Base-by-base conservation (phyloP, 257 asterid genomes). In the Gentiana macrophylla region DNA sequence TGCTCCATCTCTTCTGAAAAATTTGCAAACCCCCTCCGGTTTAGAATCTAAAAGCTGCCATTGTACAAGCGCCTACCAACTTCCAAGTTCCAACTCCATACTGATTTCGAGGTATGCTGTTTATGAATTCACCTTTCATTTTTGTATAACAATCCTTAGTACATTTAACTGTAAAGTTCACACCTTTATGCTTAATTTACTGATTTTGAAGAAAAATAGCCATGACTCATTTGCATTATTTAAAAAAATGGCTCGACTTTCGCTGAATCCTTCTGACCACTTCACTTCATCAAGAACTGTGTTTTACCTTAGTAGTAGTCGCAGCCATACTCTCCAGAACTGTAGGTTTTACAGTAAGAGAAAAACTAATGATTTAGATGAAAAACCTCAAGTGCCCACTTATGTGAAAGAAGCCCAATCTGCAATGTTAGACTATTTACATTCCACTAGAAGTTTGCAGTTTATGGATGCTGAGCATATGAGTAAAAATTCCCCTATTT, bases 381-480 rank as follows among this genome's bases (percentile, higher is more conserved):
- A 61, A 65, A 24, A 13, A 24, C 58, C 60, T 37, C 64, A 63
- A 49, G 63, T 56, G 41, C 51, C 74, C 4, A 70, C 64, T 61
- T 52, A 43, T 3, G 78, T 70, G 8, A 74, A 74, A 55, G 82
- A 81, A 64, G 94, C 86, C 32, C 81, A 81, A 67, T 72, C 67
- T 70, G 95, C 80, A 67, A 66, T 86, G 63, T 47, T 74, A 15
- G 95, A 86, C 36, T 86, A 86, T 57, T 80, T 86, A 62, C 94
- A 86, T 70, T 75, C 59, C 53, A 83, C 94, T 50, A 77, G 95
- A 77, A 73, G 84, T 65, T 73, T 86, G 60, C 74, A 68, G 59
- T 77, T 83, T 53, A 56, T 68, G 59, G 94, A 84, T 72, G 95
- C 95, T 55, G 95, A 86, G 58, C 63, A 73, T 54, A 84, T 86